phyloP scores from a whole-genome alignment of 2,329 filamentous ascomycete species.

The Chrysosphaeria jannelii region DNA sequence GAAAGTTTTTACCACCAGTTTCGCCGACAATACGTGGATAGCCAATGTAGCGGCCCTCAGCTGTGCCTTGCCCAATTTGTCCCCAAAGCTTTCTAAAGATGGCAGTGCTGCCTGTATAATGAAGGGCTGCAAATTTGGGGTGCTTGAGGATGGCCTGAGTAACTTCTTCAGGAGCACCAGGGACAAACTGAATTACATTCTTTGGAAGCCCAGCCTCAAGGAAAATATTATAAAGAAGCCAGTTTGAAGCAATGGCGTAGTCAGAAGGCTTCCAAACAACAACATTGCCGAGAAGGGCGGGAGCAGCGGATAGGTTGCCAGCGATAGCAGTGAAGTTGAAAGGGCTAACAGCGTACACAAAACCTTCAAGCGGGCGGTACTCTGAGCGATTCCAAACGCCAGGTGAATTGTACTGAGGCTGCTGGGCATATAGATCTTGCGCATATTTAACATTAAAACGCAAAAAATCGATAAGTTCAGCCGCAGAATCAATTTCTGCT shows the following conservation, averaged over 20 bases:
- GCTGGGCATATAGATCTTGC: slow-evolving; percentile 64
- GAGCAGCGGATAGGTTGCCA: slow-evolving; percentile 56
- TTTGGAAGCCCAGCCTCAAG: slow-evolving; percentile 70
- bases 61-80: slow-evolving; percentile 53
- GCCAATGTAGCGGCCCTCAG: slow-evolving; percentile 50
- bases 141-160: slow-evolving; percentile 51
- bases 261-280: slow-evolving; percentile 95
- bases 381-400: slow-evolving; percentile 83
- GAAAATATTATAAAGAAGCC: slow-evolving; percentile 69
- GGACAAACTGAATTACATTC: slow-evolving; percentile 80
- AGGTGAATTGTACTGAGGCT: slow-evolving; percentile 55
- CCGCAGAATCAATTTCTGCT: slow-evolving; percentile 90
- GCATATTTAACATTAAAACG: slow-evolving; percentile 87
- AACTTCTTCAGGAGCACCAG: slow-evolving; percentile 60
- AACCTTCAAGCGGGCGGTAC: slow-evolving; percentile 71
- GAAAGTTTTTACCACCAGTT: slow-evolving; percentile 23
- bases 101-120: slow-evolving; percentile 79
- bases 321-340: slow-evolving; percentile 97
- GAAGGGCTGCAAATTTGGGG: slow-evolving; percentile 61
- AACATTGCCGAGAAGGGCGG: slow-evolving; percentile 76
- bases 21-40: slow-evolving; percentile 28
- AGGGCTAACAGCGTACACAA: slow-evolving; percentile 78
- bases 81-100: slow-evolving; percentile 79
- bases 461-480: slow-evolving; percentile 77
- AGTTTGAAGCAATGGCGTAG: slow-evolving; percentile 65